These are phyloP conservation scores for Starmerella floris DNA, from an alignment of 805 yeast species.

Conservation along the genomic window DNA sequence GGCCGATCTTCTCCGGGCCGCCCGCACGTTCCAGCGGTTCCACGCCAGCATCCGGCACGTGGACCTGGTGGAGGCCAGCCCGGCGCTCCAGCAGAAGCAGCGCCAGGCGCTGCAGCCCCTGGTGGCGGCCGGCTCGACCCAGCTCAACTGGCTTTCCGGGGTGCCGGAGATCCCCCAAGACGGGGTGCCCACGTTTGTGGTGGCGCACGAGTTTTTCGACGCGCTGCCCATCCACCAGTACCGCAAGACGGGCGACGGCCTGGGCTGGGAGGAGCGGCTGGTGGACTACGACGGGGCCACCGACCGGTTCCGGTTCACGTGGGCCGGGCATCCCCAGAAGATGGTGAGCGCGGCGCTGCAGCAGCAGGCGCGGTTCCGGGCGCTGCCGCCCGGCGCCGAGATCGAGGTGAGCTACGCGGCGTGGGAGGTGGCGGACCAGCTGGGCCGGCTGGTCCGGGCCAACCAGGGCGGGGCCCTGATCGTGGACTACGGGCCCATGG, in stretches of 20 bases:
- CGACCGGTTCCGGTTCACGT: constrained; percentile 13
- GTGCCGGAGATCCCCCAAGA: constrained; percentile 26
- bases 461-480: constrained; percentile 52
- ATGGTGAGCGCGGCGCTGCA: constrained; percentile 13
- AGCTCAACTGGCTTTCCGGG: constrained; percentile 29
- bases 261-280: constrained; percentile 60
- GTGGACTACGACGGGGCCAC: constrained; percentile 38
- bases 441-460: constrained; percentile 33
- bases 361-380: constrained; percentile 33
- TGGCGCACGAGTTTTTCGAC: constrained; percentile 82
- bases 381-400: constrained; percentile 42
- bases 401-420: constrained; percentile 69
- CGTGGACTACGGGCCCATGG: constrained; percentile 63
- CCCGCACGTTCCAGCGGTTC: constrained; percentile 25
- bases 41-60: constrained; percentile 30
- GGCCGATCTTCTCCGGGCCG: constrained; percentile 42
- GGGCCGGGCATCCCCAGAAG: constrained; percentile 4
- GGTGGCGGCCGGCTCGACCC: constrained; percentile 26
- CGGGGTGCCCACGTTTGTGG: constrained; percentile 41
- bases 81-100: constrained; percentile 47
- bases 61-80: constrained; percentile 59
- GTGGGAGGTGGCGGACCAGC: constrained; percentile 41
- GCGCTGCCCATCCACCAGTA: constrained; percentile 70
- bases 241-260: constrained; percentile 37
- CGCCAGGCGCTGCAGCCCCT: constrained; percentile 37